Conservation (phyloP, 768 basidiomycete genomes). For the Pleurotus djamor region DNA sequence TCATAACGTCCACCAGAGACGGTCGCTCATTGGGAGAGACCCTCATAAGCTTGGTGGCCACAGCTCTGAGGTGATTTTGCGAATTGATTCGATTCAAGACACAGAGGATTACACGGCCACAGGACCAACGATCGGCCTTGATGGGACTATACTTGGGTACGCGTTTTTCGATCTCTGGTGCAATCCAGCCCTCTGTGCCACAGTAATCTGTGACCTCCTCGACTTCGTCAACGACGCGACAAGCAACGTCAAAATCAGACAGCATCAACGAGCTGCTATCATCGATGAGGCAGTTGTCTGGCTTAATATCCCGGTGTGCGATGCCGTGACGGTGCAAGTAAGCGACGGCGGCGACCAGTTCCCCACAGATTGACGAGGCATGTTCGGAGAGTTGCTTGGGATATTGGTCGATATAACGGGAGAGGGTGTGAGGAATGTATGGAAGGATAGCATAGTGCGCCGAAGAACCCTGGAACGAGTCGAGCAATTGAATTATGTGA, state of each 20-base stretch:
- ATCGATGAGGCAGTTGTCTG: slow-evolving; percentile 74
- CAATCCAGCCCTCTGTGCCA: slow-evolving; percentile 8
- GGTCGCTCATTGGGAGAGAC: slow-evolving; percentile 2
- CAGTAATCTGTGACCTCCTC: slow-evolving; percentile 1
- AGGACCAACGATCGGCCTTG: slow-evolving; percentile 10
- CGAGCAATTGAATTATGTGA: no score
- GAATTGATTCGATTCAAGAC: neutral
- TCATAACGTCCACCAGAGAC: neutral
- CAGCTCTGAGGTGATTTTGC: neutral
- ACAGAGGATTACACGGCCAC: slow-evolving; percentile 8
- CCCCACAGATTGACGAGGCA: neutral
- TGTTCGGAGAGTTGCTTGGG: neutral
- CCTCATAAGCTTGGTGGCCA: slow-evolving; percentile 2
- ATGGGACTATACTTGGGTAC: slow-evolving; percentile 8
- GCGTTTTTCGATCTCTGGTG: slow-evolving; percentile 7
- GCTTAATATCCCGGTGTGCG: slow-evolving; percentile 83
- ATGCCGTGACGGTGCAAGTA: slow-evolving; percentile 78
- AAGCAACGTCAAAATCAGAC: slow-evolving; percentile 7
- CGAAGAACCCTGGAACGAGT: no score
- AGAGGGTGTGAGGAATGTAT: neutral
- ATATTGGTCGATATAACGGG: neutral
- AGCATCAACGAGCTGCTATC: slow-evolving; percentile 77
- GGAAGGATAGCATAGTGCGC: no score
- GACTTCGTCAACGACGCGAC: slow-evolving; percentile 5
- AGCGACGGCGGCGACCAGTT: slow-evolving; percentile 12